Percentiles rank a stretch among this genome's conserved stretches.
These are phyloP conservation scores for Xylaria grammica DNA, from an alignment of 495 filamentous ascomycete species.

Conservation along the genomic window DNA sequence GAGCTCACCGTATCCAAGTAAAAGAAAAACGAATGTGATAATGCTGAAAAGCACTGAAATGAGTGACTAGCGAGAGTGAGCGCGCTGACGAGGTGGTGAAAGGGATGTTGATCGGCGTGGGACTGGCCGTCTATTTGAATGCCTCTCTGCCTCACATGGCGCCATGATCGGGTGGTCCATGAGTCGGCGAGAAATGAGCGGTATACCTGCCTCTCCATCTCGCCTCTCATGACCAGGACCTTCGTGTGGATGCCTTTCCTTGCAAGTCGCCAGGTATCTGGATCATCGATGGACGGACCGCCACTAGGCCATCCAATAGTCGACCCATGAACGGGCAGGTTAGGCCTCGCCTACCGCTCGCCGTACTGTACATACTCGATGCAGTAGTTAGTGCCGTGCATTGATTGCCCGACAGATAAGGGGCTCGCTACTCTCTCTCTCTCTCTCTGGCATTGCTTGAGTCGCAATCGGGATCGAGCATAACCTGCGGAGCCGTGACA, in stretches of 20 bases:
- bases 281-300: conserved; percentile 3
- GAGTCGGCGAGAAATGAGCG: conserved; percentile 2
- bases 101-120: conserved; percentile 19
- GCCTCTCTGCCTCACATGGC: conserved; percentile 17
- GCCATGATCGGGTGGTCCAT: background rate
- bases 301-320: background rate
- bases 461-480: background rate
- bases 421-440: too few relatives aligned
- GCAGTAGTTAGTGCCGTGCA: too few relatives aligned
- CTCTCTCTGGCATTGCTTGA: background rate
- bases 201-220: background rate
- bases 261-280: conserved; percentile 4
- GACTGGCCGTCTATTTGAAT: conserved; percentile 36
- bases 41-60: conserved; percentile 37
- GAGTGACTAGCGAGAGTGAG: conserved; percentile 38
- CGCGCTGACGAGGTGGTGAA: conserved; percentile 31
- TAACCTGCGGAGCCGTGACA: conserved; percentile 5
- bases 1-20: conserved; percentile 32
- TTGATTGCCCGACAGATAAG: too few relatives aligned
- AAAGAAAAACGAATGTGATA: conserved; percentile 30
- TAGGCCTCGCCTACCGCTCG: background rate
- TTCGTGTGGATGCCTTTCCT: background rate
- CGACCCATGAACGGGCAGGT: background rate
- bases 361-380: background rate
- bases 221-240: background rate